Evolutionary conservation across 345 rosid species (phyloP).

Genomic region (Eucalyptus cladocalyx): DNA sequence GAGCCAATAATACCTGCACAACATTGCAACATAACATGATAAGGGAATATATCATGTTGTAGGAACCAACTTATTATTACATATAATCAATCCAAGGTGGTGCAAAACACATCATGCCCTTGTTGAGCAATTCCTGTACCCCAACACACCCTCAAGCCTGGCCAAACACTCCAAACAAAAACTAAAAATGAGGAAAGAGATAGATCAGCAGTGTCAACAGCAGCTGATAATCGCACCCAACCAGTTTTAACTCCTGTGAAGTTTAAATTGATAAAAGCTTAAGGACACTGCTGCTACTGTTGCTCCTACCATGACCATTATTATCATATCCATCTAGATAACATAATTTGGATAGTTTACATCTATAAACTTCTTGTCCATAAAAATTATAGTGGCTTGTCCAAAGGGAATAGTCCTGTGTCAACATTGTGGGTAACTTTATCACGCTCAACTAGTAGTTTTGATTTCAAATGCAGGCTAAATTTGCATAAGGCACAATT

Average conservation of each 20-base stretch:
- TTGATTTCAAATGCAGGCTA: neutral
- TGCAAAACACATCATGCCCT: neutral
- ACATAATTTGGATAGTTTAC: neutral
- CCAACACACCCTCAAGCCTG: neutral
- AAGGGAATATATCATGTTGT: neutral
- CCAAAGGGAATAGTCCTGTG: neutral
- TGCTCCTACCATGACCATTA: neutral
- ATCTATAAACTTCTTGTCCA: neutral
- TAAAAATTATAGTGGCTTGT: neutral
- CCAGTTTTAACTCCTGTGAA: neutral
- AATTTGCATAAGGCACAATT: neutral
- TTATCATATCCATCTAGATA: neutral
- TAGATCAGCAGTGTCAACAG: neutral
- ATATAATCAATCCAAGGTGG: neutral
- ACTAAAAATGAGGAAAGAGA: neutral
- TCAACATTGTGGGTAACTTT: neutral
- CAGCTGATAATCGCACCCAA: neutral
- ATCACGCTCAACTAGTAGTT: neutral
- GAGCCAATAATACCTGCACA: constrained; percentile 66
- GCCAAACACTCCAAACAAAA: neutral
- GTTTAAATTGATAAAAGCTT: neutral
- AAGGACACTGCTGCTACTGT: neutral
- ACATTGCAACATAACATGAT: neutral
- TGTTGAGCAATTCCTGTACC: neutral
- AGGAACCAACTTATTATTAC: neutral